A percentile compares a stretch with the other conserved stretches of the same genome.
These are phyloP conservation scores for Kwoniella dendrophila DNA, from an alignment of 768 basidiomycete genomes.

Conservation along the genomic window DNA sequence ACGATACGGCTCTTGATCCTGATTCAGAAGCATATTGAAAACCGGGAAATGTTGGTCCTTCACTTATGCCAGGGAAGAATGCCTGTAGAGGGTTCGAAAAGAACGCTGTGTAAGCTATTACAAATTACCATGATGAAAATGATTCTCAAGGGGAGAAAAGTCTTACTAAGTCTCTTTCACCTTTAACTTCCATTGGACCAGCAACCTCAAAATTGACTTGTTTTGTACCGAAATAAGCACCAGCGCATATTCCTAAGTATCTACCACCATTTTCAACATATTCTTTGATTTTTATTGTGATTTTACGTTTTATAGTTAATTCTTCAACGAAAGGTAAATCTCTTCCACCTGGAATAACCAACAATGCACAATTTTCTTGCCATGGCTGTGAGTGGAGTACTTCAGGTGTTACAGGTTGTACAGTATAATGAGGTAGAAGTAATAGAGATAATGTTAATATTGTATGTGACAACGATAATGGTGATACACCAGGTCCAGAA, in stretches of 20 bases:
- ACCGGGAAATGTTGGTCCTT: conserved; percentile 59
- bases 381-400: conserved; percentile 72
- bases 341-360: conserved; percentile 73
- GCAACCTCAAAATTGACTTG: conserved; percentile 59
- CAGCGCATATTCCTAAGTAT: conserved; percentile 69
- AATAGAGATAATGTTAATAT: conserved; percentile 55
- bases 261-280: conserved; percentile 72
- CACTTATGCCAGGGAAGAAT: conserved; percentile 59
- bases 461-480: conserved; percentile 47
- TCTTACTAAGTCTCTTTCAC: conserved; percentile 57
- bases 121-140: conserved; percentile 2
- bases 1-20: conserved; percentile 57
- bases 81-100: no score
- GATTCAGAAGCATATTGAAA: conserved; percentile 59
- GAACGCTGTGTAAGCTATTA: no score
- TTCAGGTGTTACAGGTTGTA: conserved; percentile 68
- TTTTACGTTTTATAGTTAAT: conserved; percentile 50
- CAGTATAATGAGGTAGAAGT: conserved; percentile 74
- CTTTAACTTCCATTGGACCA: conserved; percentile 56
- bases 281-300: conserved; percentile 61
- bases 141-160: background rate
- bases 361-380: conserved; percentile 71
- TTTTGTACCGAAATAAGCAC: conserved; percentile 62
- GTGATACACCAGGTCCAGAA: conserved; percentile 51
- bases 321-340: conserved; percentile 58